A percentile compares a stretch with the other conserved stretches of the same genome.
These are phyloP conservation scores for Conticribra weissflogii DNA, from an alignment of 108 stramenopile species.

Conservation along the genomic window DNA sequence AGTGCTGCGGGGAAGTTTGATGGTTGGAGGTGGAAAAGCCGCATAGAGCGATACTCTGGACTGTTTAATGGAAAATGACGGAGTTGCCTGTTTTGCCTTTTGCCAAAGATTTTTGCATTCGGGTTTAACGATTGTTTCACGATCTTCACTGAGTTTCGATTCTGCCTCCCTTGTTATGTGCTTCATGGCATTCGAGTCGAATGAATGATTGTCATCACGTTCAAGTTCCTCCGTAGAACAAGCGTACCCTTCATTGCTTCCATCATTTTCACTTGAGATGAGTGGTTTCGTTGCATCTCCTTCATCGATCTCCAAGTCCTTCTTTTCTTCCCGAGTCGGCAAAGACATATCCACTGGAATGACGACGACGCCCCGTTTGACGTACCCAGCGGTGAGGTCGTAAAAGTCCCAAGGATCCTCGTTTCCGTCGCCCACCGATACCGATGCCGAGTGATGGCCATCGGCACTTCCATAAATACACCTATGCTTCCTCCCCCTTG, in stretches of 20 bases:
- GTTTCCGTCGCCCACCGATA: not conserved
- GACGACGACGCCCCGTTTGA: constrained; percentile 4
- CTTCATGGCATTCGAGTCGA: no score
- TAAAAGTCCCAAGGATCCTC: not conserved
- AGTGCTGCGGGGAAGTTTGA: no score
- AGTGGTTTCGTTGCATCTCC: not conserved
- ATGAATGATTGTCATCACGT: no score
- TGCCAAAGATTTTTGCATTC: not conserved
- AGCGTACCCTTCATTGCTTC: no score
- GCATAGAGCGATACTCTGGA: constrained; percentile 32
- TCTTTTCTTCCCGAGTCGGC: not conserved
- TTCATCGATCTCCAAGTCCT: not conserved
- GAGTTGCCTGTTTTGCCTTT: constrained; percentile 7
- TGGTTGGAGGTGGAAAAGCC: constrained; percentile 39
- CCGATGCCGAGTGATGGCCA: no score
- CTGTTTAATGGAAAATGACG: constrained; percentile 32
- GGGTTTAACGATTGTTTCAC: not conserved
- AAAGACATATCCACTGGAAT: constrained; percentile 16
- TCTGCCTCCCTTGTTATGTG: no score
- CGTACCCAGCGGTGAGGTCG: constrained; percentile 12
- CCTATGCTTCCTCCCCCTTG: no score
- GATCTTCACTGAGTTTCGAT: no score
- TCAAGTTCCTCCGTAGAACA: no score
- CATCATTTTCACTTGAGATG: not conserved
- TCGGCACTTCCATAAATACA: no score